phyloP scores from a whole-genome alignment of 1,284 basidiomycete genomes.

The Irpex rosettiformis region DNA sequence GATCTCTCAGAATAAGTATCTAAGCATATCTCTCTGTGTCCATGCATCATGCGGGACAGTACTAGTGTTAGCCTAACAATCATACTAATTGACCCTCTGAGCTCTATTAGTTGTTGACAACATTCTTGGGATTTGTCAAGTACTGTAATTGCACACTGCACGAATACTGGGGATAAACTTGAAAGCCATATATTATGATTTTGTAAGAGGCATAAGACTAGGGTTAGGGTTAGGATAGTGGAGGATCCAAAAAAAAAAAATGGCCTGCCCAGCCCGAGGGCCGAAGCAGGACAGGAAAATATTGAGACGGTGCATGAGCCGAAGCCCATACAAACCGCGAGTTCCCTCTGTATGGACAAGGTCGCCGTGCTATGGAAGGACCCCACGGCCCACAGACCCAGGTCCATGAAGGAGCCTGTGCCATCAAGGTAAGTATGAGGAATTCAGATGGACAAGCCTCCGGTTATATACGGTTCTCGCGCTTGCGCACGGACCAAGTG shows the following conservation, averaged over 20 bases:
- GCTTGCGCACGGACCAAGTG: slow-evolving; percentile 14
- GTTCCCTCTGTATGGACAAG: slow-evolving; percentile 45
- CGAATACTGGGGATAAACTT: too few relatives aligned
- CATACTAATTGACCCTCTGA: too few relatives aligned
- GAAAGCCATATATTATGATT: not conserved
- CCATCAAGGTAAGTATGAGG: slow-evolving; percentile 40
- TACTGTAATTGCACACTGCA: not conserved
- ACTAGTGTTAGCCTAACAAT: too few relatives aligned
- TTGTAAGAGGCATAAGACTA: not conserved
- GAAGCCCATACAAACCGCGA: slow-evolving; percentile 60
- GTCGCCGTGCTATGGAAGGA: slow-evolving; percentile 69
- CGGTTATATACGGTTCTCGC: slow-evolving; percentile 23
- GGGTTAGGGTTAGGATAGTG: slow-evolving; percentile 14
- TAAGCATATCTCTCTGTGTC: too few relatives aligned
- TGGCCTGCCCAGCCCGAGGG: slow-evolving; percentile 38
- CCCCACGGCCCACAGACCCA: slow-evolving; percentile 41
- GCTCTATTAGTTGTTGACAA: too few relatives aligned
- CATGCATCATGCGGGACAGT: too few relatives aligned
- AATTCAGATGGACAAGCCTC: slow-evolving; percentile 14
- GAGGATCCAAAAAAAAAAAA: slow-evolving; percentile 21
- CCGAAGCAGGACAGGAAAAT: slow-evolving; percentile 64
- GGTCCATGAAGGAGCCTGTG: slow-evolving; percentile 35
- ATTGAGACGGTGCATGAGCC: slow-evolving; percentile 68
- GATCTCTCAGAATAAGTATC: too few relatives aligned
- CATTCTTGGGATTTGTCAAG: too few relatives aligned